phyloP scores from a whole-genome alignment of 208 protist genomes.

The Trypanosoma vivax region DNA sequence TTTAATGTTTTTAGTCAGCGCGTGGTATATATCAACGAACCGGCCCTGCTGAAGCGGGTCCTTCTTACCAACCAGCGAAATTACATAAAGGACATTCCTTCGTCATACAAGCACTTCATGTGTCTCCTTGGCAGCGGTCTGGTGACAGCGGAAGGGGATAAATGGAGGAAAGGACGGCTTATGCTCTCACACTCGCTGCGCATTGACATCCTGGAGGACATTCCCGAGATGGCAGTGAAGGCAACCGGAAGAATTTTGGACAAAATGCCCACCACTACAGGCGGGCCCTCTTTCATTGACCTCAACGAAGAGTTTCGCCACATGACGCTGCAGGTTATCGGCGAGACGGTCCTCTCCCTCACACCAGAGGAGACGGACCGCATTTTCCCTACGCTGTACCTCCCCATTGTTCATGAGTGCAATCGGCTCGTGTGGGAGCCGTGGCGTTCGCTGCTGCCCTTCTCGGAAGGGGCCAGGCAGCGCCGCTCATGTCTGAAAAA shows the following conservation, averaged over 20 bases:
- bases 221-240: slow-evolving; percentile 64
- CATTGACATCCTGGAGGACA: slow-evolving; percentile 81
- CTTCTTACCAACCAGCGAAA: slow-evolving; percentile 80
- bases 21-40: slow-evolving; percentile 82
- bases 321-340: slow-evolving; percentile 88
- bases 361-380: slow-evolving; percentile 75
- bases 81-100: slow-evolving; percentile 77
- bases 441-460: slow-evolving; percentile 81
- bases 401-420: slow-evolving; percentile 89
- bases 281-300: slow-evolving; percentile 39
- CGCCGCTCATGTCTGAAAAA: slow-evolving; percentile 58
- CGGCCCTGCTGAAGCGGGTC: slow-evolving; percentile 70
- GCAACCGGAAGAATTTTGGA: slow-evolving; percentile 59
- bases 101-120: slow-evolving; percentile 87
- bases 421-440: slow-evolving; percentile 85
- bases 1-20: slow-evolving; percentile 76
- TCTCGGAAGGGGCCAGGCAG: slow-evolving; percentile 57
- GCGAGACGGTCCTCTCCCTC: slow-evolving; percentile 73
- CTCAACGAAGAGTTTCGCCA: slow-evolving; percentile 86
- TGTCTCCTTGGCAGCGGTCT: slow-evolving; percentile 84
- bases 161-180: slow-evolving; percentile 82
- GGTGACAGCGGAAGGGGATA: slow-evolving; percentile 78
- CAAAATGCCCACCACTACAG: slow-evolving; percentile 31
- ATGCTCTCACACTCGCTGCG: slow-evolving; percentile 78
- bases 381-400: slow-evolving; percentile 84